Base-by-base conservation (phyloP, 1,139 yeast genomes). In the Pichia sp. region DNA sequence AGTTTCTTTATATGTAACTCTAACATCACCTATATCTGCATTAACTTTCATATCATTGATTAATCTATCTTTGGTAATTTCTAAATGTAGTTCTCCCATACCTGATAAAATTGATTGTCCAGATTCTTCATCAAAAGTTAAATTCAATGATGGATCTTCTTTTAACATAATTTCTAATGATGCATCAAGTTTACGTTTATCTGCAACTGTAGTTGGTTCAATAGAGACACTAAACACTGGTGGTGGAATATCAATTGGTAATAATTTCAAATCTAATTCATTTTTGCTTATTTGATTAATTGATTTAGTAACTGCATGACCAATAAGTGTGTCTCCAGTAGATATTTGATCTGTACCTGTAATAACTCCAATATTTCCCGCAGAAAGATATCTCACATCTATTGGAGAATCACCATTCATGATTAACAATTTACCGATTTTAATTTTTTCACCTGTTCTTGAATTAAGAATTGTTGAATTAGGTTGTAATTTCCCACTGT, bases 71-170 rank as follows among this genome's bases (percentile, higher is more conserved):
- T 73, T 72, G 2, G 93, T 84, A 51, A 91, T 88, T 51, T 91
- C 97, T 41, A 91, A 69, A 61, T 91, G 98, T 39, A 91, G 68
- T 55, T 88, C 96, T 15, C 97, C 98, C 96, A 91, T 88, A 3
- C 98, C 99, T 39, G 95, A 79, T 27, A 91, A 62, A 23, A 88
- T 70, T 1, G 88, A 80, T 61, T 91, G 96, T 0, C 95, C 96
- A 44, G 85, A 69, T 47, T 89, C 96, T 49, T 85, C 95, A 56
- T 91, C 96, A 40, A 67, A 70, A 2, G 73, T 59, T 13, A 82
- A 68, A 30, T 74, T 72, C 49, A 86, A 64, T 44, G 89, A 80
- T 6, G 94, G 95, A 54, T 87, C 99, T 59, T 93, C 98, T 45
- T 85, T 71, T 13, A 85, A 64, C 34, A 93, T 62, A 1, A 76